Conservation (phyloP, 2,329 filamentous ascomycete genomes). For the Verticillium longisporum region DNA sequence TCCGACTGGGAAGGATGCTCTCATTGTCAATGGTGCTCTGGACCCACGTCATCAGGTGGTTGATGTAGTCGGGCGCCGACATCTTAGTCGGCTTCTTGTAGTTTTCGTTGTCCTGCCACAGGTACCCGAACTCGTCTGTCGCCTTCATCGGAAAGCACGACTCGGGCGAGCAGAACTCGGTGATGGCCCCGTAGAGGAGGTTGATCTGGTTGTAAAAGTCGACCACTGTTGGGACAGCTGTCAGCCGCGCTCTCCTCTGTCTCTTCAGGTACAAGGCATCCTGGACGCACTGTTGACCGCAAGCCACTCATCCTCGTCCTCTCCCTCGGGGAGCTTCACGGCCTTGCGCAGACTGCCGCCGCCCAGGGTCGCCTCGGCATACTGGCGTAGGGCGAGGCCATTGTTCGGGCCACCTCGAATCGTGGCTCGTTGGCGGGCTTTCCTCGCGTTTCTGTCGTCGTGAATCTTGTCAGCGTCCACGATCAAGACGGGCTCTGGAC, state of each 20-base stretch:
- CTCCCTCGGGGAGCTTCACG: slow-evolving; percentile 92
- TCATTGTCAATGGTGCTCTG: slow-evolving; percentile 95
- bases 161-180: slow-evolving; percentile 96
- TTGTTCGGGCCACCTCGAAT: slow-evolving; percentile 78
- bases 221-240: slow-evolving; percentile 60
- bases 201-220: slow-evolving; percentile 99
- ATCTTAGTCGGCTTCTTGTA: slow-evolving; percentile 98
- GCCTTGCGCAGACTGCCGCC: slow-evolving; percentile 93
- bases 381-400: slow-evolving; percentile 87
- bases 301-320: slow-evolving; percentile 96
- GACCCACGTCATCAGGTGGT: slow-evolving; percentile 96
- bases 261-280: not conserved
- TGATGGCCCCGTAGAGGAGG: slow-evolving; percentile 95
- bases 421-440: slow-evolving; percentile 74
- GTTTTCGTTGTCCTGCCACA: slow-evolving; percentile 94
- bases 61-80: slow-evolving; percentile 94
- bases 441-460: slow-evolving; percentile 68
- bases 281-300: slow-evolving; percentile 78
- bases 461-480: slow-evolving; percentile 15
- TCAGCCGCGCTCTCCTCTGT: slow-evolving; percentile 16
- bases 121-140: slow-evolving; percentile 99
- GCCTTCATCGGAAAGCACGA: slow-evolving; percentile 99
- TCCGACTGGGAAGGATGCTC: slow-evolving; percentile 86
- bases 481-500: slow-evolving; percentile 18
- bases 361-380: slow-evolving; percentile 93